Evolutionary conservation across 106 monocot genomes (phyloP), one percentile per base, ranked within the genome.

Genomic region (Alisma plantagoaquatica): DNA sequence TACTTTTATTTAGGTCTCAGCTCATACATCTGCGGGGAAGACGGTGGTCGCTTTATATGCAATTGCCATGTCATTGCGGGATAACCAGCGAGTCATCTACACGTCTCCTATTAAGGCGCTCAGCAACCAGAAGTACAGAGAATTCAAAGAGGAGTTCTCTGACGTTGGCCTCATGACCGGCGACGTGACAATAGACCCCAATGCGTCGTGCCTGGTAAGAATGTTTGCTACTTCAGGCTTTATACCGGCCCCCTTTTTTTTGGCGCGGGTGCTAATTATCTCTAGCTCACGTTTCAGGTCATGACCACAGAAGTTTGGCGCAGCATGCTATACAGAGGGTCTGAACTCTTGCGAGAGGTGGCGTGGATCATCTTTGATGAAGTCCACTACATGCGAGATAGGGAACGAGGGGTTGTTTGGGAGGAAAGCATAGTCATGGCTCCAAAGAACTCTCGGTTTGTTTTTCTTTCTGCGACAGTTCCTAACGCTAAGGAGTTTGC

Each of bases 271-370:
- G n/a, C n/a, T n/a, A n/a, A n/a, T n/a, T n/a, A n/a, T n/a, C n/a
- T n/a, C n/a, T n/a, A n/a, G n/a, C 6, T 25, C 10, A 31, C 0
- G 43, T 27, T 47, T 35, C 45, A 96, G 96, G 96, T 98, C 15
- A 98, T 98, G 96, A 90, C 96, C 21, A 98, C 96, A 14, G 96
- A 98, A 66, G 81, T 98, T 66, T 98, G 84, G 96, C 84, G 89
- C 17, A 98, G 96, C 54, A 98, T 98, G 89, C 96, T 76, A 31
- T 98, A 98, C 66, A 98, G 77, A 51, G 89, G 96, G 26, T 98
- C 96, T 41, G 96, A 98, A 55, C 35, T 89, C 25, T 74, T 90
- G 82, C 70, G 85, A 28, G 89, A 98, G 57, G 96, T 98, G 26
- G 84, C 96, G 3, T 98, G 96, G 96, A 66, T 98, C 32, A 86